These are phyloP conservation scores for Fusarium nematophilum DNA, from an alignment of 2,329 filamentous ascomycete species.

Conservation along the genomic window DNA sequence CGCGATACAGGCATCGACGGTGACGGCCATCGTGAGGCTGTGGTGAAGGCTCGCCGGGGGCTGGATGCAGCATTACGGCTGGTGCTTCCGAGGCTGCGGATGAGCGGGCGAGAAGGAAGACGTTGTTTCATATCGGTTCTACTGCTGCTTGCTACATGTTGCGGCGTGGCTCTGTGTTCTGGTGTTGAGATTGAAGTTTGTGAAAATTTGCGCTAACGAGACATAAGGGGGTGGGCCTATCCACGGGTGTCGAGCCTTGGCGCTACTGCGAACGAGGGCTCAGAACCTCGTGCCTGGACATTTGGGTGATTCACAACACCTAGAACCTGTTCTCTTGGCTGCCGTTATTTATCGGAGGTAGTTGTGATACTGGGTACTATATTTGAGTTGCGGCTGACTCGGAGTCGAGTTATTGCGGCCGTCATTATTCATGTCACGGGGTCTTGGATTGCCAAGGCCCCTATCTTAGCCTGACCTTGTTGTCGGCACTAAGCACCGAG, in stretches of 20 bases:
- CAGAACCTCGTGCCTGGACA: background rate
- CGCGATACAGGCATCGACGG: conserved; percentile 10
- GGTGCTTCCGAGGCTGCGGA: conserved; percentile 13
- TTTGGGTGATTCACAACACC: background rate
- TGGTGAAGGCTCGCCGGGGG: conserved; percentile 23
- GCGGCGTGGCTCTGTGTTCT: conserved; percentile 1
- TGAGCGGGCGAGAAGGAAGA: conserved; percentile 20
- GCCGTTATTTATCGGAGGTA: no score
- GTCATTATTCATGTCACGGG: conserved; percentile 31
- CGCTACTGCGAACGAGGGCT: background rate
- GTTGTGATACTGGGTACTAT: conserved; percentile 3
- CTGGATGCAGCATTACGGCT: conserved; percentile 12
- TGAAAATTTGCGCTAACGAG: conserved; percentile 41
- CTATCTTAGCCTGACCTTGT: conserved; percentile 16
- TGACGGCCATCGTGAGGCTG: conserved; percentile 21
- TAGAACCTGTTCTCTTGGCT: no score
- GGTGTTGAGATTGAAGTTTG: conserved; percentile 21
- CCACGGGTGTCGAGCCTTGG: background rate
- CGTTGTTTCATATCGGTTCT: conserved; percentile 34
- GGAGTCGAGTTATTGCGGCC: conserved; percentile 8
- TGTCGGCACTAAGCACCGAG: conserved; percentile 15
- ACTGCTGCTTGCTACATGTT: conserved; percentile 28
- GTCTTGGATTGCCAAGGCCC: conserved; percentile 1
- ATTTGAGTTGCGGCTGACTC: background rate
- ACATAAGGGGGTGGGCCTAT: conserved; percentile 36